These are phyloP conservation scores for Salix brachista DNA, from an alignment of 345 rosid genomes.

Conservation along the genomic window DNA sequence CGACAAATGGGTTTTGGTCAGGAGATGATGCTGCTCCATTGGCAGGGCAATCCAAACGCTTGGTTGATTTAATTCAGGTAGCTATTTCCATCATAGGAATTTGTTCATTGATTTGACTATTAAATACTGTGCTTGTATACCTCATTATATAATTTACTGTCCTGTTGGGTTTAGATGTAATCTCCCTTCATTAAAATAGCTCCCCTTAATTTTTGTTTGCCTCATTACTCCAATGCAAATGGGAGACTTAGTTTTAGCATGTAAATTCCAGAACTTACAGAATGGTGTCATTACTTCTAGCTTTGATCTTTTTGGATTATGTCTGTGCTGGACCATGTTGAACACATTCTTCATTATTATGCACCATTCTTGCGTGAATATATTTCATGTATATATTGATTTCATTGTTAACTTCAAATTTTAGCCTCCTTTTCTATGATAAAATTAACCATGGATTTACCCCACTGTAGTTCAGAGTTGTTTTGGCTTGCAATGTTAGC, in stretches of 20 bases:
- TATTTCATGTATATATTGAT: no score
- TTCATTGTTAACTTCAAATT: not conserved
- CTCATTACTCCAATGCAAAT: not conserved
- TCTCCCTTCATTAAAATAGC: not conserved
- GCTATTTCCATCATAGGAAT: not conserved
- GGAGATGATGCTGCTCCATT: slow-evolving; percentile 18
- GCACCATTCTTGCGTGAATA: not conserved
- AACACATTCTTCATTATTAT: not conserved
- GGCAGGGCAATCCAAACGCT: slow-evolving; percentile 25
- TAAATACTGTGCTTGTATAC: not conserved
- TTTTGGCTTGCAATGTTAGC: not conserved
- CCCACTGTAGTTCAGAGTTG: not conserved
- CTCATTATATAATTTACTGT: not conserved
- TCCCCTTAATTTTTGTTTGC: not conserved
- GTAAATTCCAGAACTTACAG: not conserved
- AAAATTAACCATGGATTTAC: not conserved
- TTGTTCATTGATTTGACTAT: not conserved
- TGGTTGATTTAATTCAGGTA: slow-evolving; percentile 43
- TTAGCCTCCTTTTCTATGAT: not conserved
- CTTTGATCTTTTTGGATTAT: not conserved
- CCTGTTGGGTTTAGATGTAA: not conserved
- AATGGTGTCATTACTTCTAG: not conserved
- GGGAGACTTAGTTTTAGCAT: not conserved
- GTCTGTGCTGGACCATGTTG: not conserved
- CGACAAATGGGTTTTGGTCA: slow-evolving; percentile 21